Conservation (phyloP, 306 rosid genomes). For the Acacia acuminata region DNA sequence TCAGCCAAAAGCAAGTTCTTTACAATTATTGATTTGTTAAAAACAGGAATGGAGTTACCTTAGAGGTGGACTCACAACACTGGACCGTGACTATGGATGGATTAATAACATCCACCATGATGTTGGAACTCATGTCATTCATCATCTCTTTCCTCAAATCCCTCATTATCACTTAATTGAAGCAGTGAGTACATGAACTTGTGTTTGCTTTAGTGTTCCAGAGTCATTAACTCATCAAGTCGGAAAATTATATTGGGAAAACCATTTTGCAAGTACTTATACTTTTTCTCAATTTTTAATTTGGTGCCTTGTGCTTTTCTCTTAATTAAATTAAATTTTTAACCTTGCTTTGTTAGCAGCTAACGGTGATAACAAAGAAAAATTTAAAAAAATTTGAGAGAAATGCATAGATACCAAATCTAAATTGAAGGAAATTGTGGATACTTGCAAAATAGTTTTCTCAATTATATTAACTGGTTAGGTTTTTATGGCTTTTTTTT, state of each 20-base stretch:
- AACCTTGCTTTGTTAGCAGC: too few species aligned
- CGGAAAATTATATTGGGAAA: too few species aligned
- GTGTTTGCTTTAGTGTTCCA: not conserved
- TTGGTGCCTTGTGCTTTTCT: too few species aligned
- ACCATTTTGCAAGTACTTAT: too few species aligned
- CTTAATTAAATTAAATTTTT: too few species aligned
- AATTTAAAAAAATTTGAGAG: too few species aligned
- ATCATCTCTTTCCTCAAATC: constrained; percentile 85
- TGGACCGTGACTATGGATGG: constrained; percentile 94
- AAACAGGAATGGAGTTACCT: constrained; percentile 82
- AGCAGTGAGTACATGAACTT: constrained; percentile 66
- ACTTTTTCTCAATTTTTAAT: too few species aligned
- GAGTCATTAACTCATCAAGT: not conserved
- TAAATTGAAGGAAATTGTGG: too few species aligned
- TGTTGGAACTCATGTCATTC: constrained; percentile 82
- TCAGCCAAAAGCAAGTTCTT: not conserved
- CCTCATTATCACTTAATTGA: constrained; percentile 83
- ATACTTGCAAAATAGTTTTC: too few species aligned
- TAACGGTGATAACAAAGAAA: too few species aligned
- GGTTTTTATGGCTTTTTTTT: not conserved
- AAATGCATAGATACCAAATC: too few species aligned
- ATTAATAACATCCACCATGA: constrained; percentile 79
- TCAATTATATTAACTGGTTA: too few species aligned
- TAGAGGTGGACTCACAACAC: constrained; percentile 75
- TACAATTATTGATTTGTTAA: constrained; percentile 10